phyloP scores from a whole-genome alignment of 2,329 filamentous ascomycete species.

The Colletotrichum agaves region DNA sequence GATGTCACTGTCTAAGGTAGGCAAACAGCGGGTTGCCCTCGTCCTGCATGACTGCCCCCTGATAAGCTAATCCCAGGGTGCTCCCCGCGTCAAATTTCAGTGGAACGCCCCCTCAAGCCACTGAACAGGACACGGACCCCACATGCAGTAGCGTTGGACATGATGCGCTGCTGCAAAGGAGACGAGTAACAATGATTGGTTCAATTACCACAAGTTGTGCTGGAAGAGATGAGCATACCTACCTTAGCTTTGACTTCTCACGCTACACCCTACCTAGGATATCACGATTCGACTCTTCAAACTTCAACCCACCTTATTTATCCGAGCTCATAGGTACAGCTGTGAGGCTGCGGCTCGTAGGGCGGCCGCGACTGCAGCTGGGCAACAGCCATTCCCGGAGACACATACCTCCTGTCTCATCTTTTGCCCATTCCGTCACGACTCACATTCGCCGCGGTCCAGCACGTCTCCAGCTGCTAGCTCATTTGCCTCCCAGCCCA shows the following conservation, averaged over 20 bases:
- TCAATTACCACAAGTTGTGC: too few relatives aligned
- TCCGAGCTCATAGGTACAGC: constrained; percentile 7
- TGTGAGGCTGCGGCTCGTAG: background rate
- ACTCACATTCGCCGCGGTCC: background rate
- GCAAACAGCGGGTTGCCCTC: too few relatives aligned
- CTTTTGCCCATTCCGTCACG: constrained; percentile 16
- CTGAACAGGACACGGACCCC: constrained; percentile 1
- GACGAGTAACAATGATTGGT: too few relatives aligned
- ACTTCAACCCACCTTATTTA: background rate
- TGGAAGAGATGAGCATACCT: too few relatives aligned
- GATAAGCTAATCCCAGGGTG: background rate
- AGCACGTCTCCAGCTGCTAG: background rate
- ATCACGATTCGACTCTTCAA: constrained; percentile 23
- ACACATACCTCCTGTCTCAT: constrained; percentile 12
- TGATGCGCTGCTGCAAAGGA: background rate
- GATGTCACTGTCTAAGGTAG: too few relatives aligned
- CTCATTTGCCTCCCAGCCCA: background rate
- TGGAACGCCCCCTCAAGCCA: constrained; percentile 34
- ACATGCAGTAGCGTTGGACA: background rate
- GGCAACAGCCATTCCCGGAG: constrained; percentile 16
- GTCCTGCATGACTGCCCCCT: too few relatives aligned
- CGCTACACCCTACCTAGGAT: too few relatives aligned
- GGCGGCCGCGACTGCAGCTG: background rate
- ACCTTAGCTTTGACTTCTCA: too few relatives aligned
- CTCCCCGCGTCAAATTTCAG: constrained; percentile 23